Percentiles rank a stretch among this genome's conserved stretches.
phyloP scores from a whole-genome alignment of 805 yeast species.

The Wickerhamomyces strasburgensis region DNA sequence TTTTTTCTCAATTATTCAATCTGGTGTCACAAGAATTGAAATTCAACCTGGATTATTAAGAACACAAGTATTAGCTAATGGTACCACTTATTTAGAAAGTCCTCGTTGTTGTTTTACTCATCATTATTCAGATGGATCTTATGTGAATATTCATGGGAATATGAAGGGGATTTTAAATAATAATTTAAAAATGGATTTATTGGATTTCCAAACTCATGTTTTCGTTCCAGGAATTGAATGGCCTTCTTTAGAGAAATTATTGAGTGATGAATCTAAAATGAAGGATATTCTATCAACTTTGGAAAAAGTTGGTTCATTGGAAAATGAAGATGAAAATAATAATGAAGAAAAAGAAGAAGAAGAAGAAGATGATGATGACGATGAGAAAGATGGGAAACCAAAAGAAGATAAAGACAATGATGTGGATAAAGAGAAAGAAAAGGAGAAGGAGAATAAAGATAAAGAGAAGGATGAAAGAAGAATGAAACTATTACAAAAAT shows the following conservation, averaged over 20 bases:
- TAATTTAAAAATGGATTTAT: conserved; percentile 63
- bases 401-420: not conserved
- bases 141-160: conserved; percentile 56
- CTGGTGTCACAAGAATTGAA: conserved; percentile 50
- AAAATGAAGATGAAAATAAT: conserved; percentile 3
- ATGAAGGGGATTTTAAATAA: conserved; percentile 59
- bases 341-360: not conserved
- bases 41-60: conserved; percentile 43
- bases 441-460: no score
- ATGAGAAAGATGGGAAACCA: conserved; percentile 6
- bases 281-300: conserved; percentile 3
- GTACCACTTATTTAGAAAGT: conserved; percentile 49
- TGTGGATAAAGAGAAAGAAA: conserved; percentile 2
- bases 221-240: conserved; percentile 42
- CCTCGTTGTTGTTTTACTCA: conserved; percentile 43
- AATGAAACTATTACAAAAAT: conserved; percentile 24
- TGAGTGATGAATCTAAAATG: conserved; percentile 27
- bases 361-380: not conserved
- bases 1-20: conserved; percentile 45
- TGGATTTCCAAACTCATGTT: conserved; percentile 52
- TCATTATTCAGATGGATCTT: conserved; percentile 66
- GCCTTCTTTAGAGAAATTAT: conserved; percentile 39
- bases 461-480: conserved; percentile 4
- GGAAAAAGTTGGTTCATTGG: conserved; percentile 1
- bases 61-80: conserved; percentile 49